A percentile compares a stretch with the other conserved stretches of the same genome.
phyloP scores from a whole-genome alignment of 169 alveolate genomes.

The Eimeria maxima region DNA sequence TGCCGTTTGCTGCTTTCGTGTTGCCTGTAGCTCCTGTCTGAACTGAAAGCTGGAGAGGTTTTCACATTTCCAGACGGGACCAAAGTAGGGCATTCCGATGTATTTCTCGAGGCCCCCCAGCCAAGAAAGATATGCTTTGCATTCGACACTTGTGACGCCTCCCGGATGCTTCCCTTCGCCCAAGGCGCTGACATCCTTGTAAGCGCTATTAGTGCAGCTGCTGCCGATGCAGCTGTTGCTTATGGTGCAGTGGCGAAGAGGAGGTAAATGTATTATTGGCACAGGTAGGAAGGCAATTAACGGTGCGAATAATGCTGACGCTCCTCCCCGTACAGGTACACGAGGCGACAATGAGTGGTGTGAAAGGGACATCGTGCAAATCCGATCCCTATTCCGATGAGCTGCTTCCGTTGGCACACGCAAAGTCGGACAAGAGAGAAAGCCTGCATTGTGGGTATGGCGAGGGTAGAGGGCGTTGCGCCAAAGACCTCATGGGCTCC shows the following conservation, averaged over 20 bases:
- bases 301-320: background rate
- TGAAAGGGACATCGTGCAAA: constrained; percentile 59
- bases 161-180: constrained; percentile 66
- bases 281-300: background rate
- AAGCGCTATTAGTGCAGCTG: constrained; percentile 28
- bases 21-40: constrained; percentile 67
- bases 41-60: constrained; percentile 56
- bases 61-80: constrained; percentile 83
- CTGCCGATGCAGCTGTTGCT: background rate
- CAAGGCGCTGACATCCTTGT: constrained; percentile 67
- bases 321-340: constrained; percentile 51
- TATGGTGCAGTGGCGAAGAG: background rate
- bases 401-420: constrained; percentile 21
- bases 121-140: constrained; percentile 80
- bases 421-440: constrained; percentile 5
- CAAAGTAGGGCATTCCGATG: constrained; percentile 33
- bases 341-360: constrained; percentile 76
- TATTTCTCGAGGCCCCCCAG: constrained; percentile 73
- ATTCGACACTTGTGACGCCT: constrained; percentile 83
- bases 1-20: background rate
- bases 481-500: constrained; percentile 64
- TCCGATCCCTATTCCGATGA: constrained; percentile 17
- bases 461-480: constrained; percentile 1
- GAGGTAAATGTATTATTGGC: background rate
- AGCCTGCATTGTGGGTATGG: background rate